Evolutionary conservation across 805 yeast species (phyloP).

Genomic region (Cyberlindnera galapagoensis): DNA sequence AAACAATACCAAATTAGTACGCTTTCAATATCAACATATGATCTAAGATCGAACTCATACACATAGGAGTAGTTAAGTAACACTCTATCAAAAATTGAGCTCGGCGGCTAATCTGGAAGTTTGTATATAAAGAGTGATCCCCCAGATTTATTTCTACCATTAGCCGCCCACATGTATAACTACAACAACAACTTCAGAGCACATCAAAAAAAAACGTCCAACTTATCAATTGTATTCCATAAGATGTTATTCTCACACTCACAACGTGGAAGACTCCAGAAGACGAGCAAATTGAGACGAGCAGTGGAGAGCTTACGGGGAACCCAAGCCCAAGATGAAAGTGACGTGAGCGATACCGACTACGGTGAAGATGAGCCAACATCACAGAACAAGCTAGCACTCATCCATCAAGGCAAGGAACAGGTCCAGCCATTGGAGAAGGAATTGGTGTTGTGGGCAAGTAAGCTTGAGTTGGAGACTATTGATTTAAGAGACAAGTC

Average conservation of each 20-base stretch:
- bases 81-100: no score
- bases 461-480: conserved; percentile 42
- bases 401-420: conserved; percentile 15
- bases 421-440: conserved; percentile 28
- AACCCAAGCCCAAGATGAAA: conserved; percentile 1
- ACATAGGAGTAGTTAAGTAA: no score
- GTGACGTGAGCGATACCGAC: conserved; percentile 6
- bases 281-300: not conserved
- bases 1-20: no score
- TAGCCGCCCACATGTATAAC: not conserved
- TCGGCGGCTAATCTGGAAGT: conserved; percentile 7
- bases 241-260: no score
- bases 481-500: conserved; percentile 33
- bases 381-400: no score
- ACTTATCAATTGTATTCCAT: no score
- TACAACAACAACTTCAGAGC: not conserved
- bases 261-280: no score
- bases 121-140: conserved; percentile 1
- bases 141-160: not conserved
- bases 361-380: conserved; percentile 9
- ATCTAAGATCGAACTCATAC: no score
- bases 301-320: no score
- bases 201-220: not conserved
- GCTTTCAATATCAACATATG: not conserved
- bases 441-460: conserved; percentile 42